phyloP scores from a whole-genome alignment of 208 protist species.

The Angomonas desouzai region DNA sequence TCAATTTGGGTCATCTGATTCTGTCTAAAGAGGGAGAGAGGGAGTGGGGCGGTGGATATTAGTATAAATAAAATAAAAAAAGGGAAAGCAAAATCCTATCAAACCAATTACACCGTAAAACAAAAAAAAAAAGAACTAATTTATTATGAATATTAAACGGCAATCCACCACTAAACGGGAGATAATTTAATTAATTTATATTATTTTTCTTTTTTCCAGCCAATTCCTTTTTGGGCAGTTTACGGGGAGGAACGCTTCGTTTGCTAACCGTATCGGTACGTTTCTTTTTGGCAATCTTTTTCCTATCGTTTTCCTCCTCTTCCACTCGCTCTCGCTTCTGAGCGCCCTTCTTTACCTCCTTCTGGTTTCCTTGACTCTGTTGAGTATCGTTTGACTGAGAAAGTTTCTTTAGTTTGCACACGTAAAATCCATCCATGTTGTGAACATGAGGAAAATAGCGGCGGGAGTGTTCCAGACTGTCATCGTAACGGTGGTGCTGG shows the following conservation, averaged over 20 bases:
- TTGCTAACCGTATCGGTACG: conserved; percentile 13
- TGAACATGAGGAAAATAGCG: conserved; percentile 98
- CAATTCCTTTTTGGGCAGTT: no score
- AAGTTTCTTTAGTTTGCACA: conserved; percentile 97
- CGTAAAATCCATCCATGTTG: conserved; percentile 99
- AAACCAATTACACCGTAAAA: conserved; percentile 4
- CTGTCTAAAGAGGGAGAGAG: conserved; percentile 5
- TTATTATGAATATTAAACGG: no score
- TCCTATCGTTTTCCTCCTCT: conserved; percentile 3
- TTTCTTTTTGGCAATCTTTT: conserved; percentile 6
- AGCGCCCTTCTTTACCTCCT: neutral
- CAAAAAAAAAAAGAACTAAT: conserved; percentile 11
- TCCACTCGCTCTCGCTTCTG: conserved; percentile 21
- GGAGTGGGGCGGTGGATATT: conserved; percentile 10
- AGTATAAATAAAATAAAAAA: conserved; percentile 10
- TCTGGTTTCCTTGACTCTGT: neutral
- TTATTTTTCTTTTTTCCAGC: conserved; percentile 4
- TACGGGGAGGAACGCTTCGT: conserved; percentile 38
- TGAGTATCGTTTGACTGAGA: conserved; percentile 25
- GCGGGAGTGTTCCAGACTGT: conserved; percentile 57
- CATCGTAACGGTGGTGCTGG: conserved; percentile 76
- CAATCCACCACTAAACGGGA: neutral
- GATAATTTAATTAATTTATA: neutral
- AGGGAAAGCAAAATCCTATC: conserved; percentile 9
- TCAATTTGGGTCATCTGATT: neutral